Evolutionary conservation across 192 early-diverging fungal species (phyloP).

Genomic region (Pilobolus umbonatus): DNA sequence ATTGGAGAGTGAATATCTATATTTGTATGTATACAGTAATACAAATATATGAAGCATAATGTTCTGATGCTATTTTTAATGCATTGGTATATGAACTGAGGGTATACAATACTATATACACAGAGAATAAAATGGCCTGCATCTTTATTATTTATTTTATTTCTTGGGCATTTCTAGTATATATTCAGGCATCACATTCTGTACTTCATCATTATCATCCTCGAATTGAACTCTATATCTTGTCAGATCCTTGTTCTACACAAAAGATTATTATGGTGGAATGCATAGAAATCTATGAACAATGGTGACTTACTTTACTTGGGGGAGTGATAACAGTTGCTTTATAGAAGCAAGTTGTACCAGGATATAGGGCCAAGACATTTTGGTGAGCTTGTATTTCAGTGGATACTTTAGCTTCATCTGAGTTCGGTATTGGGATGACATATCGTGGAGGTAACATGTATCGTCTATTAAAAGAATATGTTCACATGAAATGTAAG

Average conservation of each 20-base stretch:
- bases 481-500: no score
- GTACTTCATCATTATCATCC: slow-evolving; percentile 30
- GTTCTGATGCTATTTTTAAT: no score
- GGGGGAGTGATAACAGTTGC: slow-evolving; percentile 42
- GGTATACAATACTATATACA: no score
- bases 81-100: no score
- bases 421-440: slow-evolving; percentile 39
- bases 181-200: slow-evolving; percentile 16
- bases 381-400: slow-evolving; percentile 37
- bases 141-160: slow-evolving; percentile 17
- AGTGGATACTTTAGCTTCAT: slow-evolving; percentile 27
- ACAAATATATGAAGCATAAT: no score
- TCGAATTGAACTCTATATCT: slow-evolving; percentile 31
- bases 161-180: slow-evolving; percentile 25
- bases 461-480: slow-evolving; percentile 36
- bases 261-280: background rate
- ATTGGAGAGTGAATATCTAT: no score
- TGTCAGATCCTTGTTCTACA: slow-evolving; percentile 29
- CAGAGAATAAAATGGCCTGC: background rate
- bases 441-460: slow-evolving; percentile 39
- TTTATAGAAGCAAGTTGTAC: slow-evolving; percentile 55
- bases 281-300: background rate
- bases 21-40: no score
- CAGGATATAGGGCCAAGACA: slow-evolving; percentile 48
- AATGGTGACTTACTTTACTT: slow-evolving; percentile 36